phyloP scores from a whole-genome alignment of 129 eudicot genomes.

The Artemisia tridentata region DNA sequence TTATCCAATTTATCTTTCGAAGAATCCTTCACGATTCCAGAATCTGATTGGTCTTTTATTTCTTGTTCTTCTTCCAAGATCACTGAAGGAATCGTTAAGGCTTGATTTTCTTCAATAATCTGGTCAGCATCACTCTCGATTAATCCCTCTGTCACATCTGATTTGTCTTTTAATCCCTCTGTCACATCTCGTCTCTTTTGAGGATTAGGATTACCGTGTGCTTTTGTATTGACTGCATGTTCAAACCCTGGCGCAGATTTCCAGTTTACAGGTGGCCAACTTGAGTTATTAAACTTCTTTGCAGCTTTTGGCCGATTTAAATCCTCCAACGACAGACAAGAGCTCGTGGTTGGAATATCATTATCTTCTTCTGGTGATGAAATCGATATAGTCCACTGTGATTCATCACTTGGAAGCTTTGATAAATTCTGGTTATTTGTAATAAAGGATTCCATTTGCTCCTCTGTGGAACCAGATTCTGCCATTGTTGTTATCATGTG shows the following conservation, averaged over 20 bases:
- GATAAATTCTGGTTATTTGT: conserved; percentile 61
- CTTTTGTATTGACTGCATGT: conserved; percentile 28
- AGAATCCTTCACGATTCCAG: background rate
- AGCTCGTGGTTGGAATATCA: conserved; percentile 20
- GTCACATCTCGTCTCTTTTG: conserved; percentile 12
- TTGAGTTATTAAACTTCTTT: conserved; percentile 11
- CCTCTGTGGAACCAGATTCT: conserved; percentile 74
- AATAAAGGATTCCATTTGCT: conserved; percentile 61
- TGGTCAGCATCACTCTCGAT: conserved; percentile 8
- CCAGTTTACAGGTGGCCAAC: conserved; percentile 35
- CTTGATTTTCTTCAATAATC: background rate
- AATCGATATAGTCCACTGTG: conserved; percentile 50
- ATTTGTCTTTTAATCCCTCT: conserved; percentile 7
- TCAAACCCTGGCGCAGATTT: conserved; percentile 76
- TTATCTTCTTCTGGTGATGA: conserved; percentile 33
- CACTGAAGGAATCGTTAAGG: background rate
- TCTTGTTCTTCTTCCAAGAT: conserved; percentile 1
- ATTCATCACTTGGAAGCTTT: conserved; percentile 68
- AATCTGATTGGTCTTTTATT: background rate
- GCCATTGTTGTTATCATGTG: conserved; percentile 82
- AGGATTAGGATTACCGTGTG: conserved; percentile 15
- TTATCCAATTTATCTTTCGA: conserved; percentile 2
- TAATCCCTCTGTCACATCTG: conserved; percentile 2
- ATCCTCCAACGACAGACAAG: conserved; percentile 27
- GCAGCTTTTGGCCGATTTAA: conserved; percentile 52